phyloP scores from a whole-genome alignment of 169 alveolate genomes.

The Cryptosporidium muris region DNA sequence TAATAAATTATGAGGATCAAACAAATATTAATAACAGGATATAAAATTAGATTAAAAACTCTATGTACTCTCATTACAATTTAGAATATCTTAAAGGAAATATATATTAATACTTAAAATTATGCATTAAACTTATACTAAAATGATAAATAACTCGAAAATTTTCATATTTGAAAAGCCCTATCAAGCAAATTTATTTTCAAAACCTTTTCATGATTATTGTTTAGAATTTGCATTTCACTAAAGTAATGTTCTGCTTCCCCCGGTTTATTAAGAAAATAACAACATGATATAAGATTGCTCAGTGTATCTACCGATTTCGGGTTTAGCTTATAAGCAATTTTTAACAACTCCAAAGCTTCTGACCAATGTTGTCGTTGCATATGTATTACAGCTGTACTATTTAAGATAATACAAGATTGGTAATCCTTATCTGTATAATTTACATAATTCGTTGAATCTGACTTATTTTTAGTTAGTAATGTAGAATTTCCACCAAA shows the following conservation, averaged over 20 bases:
- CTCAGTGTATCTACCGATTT: constrained; percentile 39
- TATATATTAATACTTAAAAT: too few species aligned
- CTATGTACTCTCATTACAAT: too few species aligned
- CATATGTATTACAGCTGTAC: constrained; percentile 59
- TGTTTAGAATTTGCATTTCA: constrained; percentile 14
- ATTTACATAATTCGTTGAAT: too few species aligned
- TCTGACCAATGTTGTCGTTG: constrained; percentile 61
- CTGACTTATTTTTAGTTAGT: constrained; percentile 11
- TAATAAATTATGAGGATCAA: too few species aligned
- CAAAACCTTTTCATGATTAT: constrained; percentile 3
- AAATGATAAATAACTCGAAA: too few species aligned
- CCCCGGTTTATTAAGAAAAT: constrained; percentile 25
- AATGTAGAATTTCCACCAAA: constrained; percentile 52
- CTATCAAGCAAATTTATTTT: constrained; percentile 22
- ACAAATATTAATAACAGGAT: too few species aligned
- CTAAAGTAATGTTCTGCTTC: constrained; percentile 23
- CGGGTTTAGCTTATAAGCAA: constrained; percentile 49
- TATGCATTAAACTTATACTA: too few species aligned
- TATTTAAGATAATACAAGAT: constrained; percentile 39
- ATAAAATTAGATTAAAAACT: too few species aligned
- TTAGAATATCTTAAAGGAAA: too few species aligned
- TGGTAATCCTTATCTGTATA: constrained; percentile 5
- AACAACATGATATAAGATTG: constrained; percentile 43
- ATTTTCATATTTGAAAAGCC: background rate
- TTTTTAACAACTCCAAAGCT: constrained; percentile 38